Evolutionary conservation across 495 filamentous ascomycete genomes (phyloP).

Genomic region (Aspergillus carlsbadensis): DNA sequence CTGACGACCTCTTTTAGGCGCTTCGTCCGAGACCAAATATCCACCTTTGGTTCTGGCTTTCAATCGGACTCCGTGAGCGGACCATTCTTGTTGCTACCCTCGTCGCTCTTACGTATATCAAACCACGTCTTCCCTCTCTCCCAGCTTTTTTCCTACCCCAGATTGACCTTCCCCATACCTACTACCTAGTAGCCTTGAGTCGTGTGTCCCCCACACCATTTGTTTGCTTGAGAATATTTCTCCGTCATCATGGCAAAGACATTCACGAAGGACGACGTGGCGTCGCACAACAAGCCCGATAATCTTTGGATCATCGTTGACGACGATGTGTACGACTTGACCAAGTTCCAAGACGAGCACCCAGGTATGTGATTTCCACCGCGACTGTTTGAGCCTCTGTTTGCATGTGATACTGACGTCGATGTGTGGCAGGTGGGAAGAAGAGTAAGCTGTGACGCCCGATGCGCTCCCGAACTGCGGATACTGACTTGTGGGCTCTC

Average conservation of each 20-base stretch:
- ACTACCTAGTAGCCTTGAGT: too few species aligned
- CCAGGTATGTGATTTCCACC: constrained; percentile 56
- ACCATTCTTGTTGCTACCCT: not conserved
- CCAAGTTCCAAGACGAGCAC: constrained; percentile 91
- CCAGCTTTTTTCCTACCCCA: constrained; percentile 8
- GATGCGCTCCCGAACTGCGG: not conserved
- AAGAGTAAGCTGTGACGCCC: constrained; percentile 64
- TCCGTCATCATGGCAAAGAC: constrained; percentile 76
- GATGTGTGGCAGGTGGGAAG: constrained; percentile 68
- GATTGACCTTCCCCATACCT: constrained; percentile 3
- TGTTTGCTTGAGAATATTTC: not conserved
- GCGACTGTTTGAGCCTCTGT: not conserved
- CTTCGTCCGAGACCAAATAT: constrained; percentile 12
- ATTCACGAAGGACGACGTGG: constrained; percentile 81
- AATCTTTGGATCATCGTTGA: constrained; percentile 90
- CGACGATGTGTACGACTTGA: constrained; percentile 94
- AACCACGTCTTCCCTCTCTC: constrained; percentile 5
- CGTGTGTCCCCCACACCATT: not conserved
- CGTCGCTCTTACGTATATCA: not conserved
- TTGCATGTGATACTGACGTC: constrained; percentile 23
- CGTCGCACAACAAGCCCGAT: constrained; percentile 83
- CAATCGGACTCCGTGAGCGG: not conserved
- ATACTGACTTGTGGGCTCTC: constrained; percentile 21
- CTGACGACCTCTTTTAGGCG: constrained; percentile 9
- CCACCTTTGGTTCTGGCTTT: not conserved